Percentiles rank a stretch among this genome's conserved stretches.
Evolutionary conservation across 2,329 filamentous ascomycete genomes (phyloP).

Genomic region (Microsporum audouinii): DNA sequence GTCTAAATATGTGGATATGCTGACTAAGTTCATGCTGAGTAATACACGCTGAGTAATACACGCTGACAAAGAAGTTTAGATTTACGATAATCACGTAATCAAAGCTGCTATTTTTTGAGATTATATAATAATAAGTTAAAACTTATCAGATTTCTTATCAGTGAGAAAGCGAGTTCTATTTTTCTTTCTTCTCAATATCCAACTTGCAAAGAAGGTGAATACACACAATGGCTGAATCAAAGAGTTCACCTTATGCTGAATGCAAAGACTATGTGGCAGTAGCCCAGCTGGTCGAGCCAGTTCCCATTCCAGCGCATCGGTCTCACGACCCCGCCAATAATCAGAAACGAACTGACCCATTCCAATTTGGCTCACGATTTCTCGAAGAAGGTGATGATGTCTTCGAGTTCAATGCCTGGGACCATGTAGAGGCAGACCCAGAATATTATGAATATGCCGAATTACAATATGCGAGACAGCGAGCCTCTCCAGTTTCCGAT

Average conservation of each 20-base stretch:
- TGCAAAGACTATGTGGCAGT: conserved; percentile 22
- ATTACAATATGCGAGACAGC: conserved; percentile 73
- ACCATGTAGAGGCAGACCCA: conserved; percentile 89
- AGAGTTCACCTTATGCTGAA: conserved; percentile 15
- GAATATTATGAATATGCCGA: conserved; percentile 77
- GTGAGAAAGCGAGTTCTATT: background rate
- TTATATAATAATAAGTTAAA: background rate
- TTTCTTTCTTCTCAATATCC: background rate
- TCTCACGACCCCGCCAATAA: conserved; percentile 61
- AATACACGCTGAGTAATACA: no score
- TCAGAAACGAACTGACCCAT: conserved; percentile 80
- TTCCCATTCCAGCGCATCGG: conserved; percentile 44
- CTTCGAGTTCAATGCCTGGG: conserved; percentile 98
- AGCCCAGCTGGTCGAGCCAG: conserved; percentile 37
- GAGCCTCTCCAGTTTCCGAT: conserved; percentile 74
- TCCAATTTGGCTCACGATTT: conserved; percentile 85
- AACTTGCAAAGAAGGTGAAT: conserved; percentile 13
- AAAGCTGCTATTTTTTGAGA: no score
- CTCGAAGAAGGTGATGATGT: conserved; percentile 77
- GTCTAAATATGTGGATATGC: no score
- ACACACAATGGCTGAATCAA: background rate
- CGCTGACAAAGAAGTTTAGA: no score
- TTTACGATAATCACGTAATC: no score
- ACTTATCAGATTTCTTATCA: background rate
- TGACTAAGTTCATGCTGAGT: no score